A percentile compares a stretch with the other conserved stretches of the same genome.
Evolutionary conservation across 495 filamentous ascomycete genomes (phyloP).

Genomic region (Stereocaulon alpinum): DNA sequence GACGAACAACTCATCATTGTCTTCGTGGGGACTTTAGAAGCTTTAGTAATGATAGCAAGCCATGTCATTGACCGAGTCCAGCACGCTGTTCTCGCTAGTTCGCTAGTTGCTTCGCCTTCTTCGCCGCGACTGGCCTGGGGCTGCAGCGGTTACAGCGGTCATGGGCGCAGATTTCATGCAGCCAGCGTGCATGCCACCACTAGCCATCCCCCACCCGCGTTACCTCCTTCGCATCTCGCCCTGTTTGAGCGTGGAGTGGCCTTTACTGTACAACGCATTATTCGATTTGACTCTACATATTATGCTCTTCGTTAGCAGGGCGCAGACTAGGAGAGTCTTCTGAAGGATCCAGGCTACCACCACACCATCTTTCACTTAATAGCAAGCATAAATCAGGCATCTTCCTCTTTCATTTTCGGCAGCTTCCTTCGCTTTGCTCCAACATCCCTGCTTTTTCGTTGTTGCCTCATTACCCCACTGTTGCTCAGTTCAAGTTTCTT

Average conservation of each 20-base stretch:
- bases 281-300: background rate
- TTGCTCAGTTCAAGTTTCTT: background rate
- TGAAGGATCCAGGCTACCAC: slow-evolving; percentile 8
- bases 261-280: background rate
- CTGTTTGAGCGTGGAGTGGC: background rate
- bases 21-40: background rate
- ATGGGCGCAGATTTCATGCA: background rate
- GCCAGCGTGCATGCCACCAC: background rate
- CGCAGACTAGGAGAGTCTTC: slow-evolving; percentile 5
- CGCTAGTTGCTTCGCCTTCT: background rate
- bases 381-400: slow-evolving; percentile 7
- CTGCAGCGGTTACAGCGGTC: background rate
- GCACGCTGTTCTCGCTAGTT: background rate
- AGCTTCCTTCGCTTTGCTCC: background rate
- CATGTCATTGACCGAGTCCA: background rate
- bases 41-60: background rate
- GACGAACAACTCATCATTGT: background rate
- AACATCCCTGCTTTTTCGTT: background rate
- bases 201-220: too few relatives aligned
- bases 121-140: background rate
- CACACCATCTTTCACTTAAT: slow-evolving; percentile 5
- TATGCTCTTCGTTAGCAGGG: background rate
- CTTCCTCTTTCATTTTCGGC: background rate
- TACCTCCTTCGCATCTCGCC: too few relatives aligned
- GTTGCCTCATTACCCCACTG: background rate